Evolutionary conservation across 345 rosid species (phyloP), one percentile per base, ranked within the genome.

Genomic region (Salix udensis): DNA sequence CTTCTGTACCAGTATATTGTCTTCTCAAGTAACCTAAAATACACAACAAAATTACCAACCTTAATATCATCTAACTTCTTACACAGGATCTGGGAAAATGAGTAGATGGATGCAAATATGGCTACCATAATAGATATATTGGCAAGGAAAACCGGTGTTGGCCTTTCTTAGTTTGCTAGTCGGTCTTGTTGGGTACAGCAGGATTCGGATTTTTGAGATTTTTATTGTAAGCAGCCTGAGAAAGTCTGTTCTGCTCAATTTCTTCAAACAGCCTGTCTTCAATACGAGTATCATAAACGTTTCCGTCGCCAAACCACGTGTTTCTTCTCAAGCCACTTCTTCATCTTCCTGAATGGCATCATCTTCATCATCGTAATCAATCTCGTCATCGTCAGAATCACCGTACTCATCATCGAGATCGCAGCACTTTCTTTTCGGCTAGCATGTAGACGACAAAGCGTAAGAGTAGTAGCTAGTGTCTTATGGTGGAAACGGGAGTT

Each of bases 221-320:
- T 50, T 87, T 86, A 70, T 90, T 67, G 80, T 91, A 91, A 78
- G 86, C 87, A 80, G 87, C 83, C 83, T 88, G 96, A n/a, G 96
- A 93, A 75, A 76, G 68, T 82, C 86, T 87, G 80, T 90, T 88
- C 84, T 87, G 89, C 84, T 77, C 82, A 26, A 93, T 85, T 87
- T 95, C 94, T 61, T 91, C 89, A 37, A 93, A 86, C 88, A 95
- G 85, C 84, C 88, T 88, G 48, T 89, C 97, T 85, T 95, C 97
- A 78, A 88, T 15, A 16, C 81, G 80, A 70, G 97, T 91, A 67
- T 90, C 92, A 46, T 91, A 95, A 31, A 78, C 88, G 68, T 89
- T 92, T 64, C 89, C 90, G 34, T 76, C 88, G 2, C 98, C 97
- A 46, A 92, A 40, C 97, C 97, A 36, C 82, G 78, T 1, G 97